Base-by-base conservation (phyloP, 441 rosid genomes). In the Gossypium gossypioides region DNA sequence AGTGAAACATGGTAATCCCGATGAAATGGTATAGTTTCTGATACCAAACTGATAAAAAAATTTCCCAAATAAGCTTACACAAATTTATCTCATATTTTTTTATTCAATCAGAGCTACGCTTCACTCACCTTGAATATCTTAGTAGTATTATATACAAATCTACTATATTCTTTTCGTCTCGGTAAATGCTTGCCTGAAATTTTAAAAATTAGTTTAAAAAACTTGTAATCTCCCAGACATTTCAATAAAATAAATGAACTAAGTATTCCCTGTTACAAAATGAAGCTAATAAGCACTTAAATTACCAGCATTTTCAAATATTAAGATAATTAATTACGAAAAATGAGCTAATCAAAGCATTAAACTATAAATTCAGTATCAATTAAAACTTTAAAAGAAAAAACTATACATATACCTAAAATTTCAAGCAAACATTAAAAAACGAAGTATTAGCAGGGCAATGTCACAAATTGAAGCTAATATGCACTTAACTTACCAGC, bases 131-230 rank as follows among this genome's bases (percentile, higher is more conserved):
- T 54, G 97, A 89, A 83, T 86, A 91, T 73, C 99, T 86, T 72
- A 96, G 89, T 72, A 91, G 94, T 80, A 91, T 90, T 75, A 91
- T 87, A 73, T 90, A 96, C 91, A 96, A 86, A 83, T 96, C 97
- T 50, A 93, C 90, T 3, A 91, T 80, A 80, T 93, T 96, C 83
- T 85, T 88, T 89, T 93, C 99, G 18, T 86, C 92, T 10, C 96
- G 74, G 73, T 96, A 87, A 64, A 96, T 88, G 73, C 70, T 81
- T 1, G 97, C 98, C 98, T 92, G 84, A 56, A 73, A 42, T 16
- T 68, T 4, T 6, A 51, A 52, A 66, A 68, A 25, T 24, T 2
- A 72, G 70, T 70, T 44, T 44, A 3, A 44, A 40, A 60, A 62
- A 16, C 6, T n/a, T n/a, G 42, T 60, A 69, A 24, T 48, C 40